These are phyloP conservation scores for Trichoderma brevicompactum DNA, from an alignment of 2,329 filamentous ascomycete genomes.

Conservation along the genomic window DNA sequence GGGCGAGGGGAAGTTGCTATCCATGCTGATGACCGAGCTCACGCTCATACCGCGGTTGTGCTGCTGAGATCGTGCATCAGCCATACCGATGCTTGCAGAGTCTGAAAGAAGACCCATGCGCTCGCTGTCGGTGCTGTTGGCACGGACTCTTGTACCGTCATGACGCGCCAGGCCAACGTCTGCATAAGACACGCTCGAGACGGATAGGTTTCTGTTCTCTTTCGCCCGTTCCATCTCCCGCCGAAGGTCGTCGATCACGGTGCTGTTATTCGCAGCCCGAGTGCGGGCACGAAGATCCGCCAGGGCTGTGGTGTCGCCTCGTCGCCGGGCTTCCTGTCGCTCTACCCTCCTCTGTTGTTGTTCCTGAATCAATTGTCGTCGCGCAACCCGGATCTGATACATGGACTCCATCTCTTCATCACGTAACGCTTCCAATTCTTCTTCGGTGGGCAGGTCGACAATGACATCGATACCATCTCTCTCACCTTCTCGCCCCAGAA, in stretches of 20 bases:
- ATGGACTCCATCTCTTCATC: slow-evolving; percentile 92
- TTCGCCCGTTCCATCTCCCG: slow-evolving; percentile 60
- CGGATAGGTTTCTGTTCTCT: slow-evolving; percentile 65
- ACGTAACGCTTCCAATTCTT: slow-evolving; percentile 76
- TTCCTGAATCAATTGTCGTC: slow-evolving; percentile 75
- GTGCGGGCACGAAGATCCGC: slow-evolving; percentile 65
- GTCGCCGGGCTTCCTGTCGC: slow-evolving; percentile 71
- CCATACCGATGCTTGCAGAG: slow-evolving; percentile 64
- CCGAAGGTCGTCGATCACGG: slow-evolving; percentile 64
- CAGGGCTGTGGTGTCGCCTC: slow-evolving; percentile 72
- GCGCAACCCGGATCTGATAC: slow-evolving; percentile 83
- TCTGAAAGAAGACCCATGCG: slow-evolving; percentile 71
- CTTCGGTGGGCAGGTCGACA: slow-evolving; percentile 78
- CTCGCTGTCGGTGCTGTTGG: slow-evolving; percentile 75
- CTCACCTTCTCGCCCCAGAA: slow-evolving; percentile 88
- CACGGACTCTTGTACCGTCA: slow-evolving; percentile 75
- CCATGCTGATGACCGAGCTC: slow-evolving; percentile 61
- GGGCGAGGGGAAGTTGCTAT: slow-evolving; percentile 51
- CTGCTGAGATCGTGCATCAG: slow-evolving; percentile 40
- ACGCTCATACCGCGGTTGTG: slow-evolving; percentile 54
- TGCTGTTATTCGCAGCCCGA: slow-evolving; percentile 52
- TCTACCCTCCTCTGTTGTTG: slow-evolving; percentile 74
- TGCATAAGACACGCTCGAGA: slow-evolving; percentile 77
- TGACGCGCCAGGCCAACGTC: slow-evolving; percentile 76
- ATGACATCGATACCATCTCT: slow-evolving; percentile 90